Evolutionary conservation across 2,329 filamentous ascomycete genomes (phyloP).

Genomic region (Paraphaeosphaeria sporulosa): DNA sequence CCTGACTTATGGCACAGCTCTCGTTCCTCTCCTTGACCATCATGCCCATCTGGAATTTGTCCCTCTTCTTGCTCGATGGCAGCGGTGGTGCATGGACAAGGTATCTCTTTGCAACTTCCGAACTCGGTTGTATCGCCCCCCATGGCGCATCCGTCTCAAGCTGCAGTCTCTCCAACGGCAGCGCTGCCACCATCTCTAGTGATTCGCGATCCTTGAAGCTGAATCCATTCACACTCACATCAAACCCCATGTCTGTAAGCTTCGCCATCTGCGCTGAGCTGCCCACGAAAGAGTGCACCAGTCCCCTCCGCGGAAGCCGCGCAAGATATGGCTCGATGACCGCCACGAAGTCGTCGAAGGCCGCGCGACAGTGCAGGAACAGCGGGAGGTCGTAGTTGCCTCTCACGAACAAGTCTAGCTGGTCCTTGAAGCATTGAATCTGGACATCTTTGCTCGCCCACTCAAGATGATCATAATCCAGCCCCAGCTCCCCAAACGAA

Average conservation of each 20-base stretch:
- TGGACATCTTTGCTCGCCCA: conserved; percentile 54
- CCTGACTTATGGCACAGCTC: conserved; percentile 58
- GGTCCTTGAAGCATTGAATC: conserved; percentile 50
- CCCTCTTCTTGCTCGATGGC: conserved; percentile 57
- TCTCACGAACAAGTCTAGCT: conserved; percentile 51
- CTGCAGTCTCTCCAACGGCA: conserved; percentile 54
- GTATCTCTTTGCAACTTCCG: conserved; percentile 53
- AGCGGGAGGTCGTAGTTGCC: conserved; percentile 48
- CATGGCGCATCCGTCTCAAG: conserved; percentile 60
- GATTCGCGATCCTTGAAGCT: conserved; percentile 53
- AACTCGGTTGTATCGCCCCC: conserved; percentile 52
- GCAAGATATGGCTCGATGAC: conserved; percentile 52
- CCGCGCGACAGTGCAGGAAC: conserved; percentile 53
- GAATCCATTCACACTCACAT: conserved; percentile 61
- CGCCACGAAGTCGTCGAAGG: conserved; percentile 54
- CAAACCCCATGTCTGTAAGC: conserved; percentile 50
- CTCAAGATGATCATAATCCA: conserved; percentile 59
- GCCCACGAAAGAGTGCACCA: conserved; percentile 54
- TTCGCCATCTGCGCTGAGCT: conserved; percentile 51
- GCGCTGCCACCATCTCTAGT: conserved; percentile 52
- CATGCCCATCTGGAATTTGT: conserved; percentile 55
- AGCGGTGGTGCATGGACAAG: conserved; percentile 49
- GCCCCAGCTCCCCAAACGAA: conserved; percentile 60
- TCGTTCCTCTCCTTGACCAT: conserved; percentile 63
- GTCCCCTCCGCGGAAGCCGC: conserved; percentile 45